phyloP scores from a whole-genome alignment of 2,329 filamentous ascomycete species.

The Thermochaetoides dissita region DNA sequence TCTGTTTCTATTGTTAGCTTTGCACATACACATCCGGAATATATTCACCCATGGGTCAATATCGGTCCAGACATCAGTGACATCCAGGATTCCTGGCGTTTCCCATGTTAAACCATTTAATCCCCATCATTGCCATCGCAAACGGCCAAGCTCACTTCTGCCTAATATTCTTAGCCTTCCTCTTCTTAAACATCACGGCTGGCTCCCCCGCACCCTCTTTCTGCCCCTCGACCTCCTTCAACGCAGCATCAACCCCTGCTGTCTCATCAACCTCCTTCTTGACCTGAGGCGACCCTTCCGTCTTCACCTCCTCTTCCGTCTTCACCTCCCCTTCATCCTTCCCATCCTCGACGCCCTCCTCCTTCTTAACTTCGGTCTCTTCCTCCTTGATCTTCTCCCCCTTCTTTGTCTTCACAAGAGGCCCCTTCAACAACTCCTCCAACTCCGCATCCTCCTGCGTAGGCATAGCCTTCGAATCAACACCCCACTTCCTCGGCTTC shows the following conservation, averaged over 20 bases:
- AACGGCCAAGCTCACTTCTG: slow-evolving; percentile 30
- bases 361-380: slow-evolving; percentile 10
- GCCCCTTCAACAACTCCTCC: slow-evolving; percentile 42
- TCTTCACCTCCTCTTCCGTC: neutral
- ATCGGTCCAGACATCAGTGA: too few relatives aligned
- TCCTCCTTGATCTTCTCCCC: slow-evolving; percentile 26
- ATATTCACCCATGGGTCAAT: too few relatives aligned
- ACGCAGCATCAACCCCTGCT: slow-evolving; percentile 3
- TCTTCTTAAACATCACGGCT: slow-evolving; percentile 64
- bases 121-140: too few relatives aligned
- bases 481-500: slow-evolving; percentile 41
- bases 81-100: too few relatives aligned
- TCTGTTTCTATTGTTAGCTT: too few relatives aligned
- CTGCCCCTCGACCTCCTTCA: neutral
- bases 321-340: neutral
- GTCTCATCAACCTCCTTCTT: slow-evolving; percentile 29
- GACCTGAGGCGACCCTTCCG: slow-evolving; percentile 12
- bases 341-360: slow-evolving; percentile 2
- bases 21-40: too few relatives aligned
- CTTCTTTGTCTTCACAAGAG: slow-evolving; percentile 18
- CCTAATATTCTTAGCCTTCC: slow-evolving; percentile 53
- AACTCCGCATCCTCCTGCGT: slow-evolving; percentile 40
- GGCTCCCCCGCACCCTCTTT: slow-evolving; percentile 12
- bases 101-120: too few relatives aligned
- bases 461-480: slow-evolving; percentile 35